Evolutionary conservation across 495 filamentous ascomycete genomes (phyloP).

Genomic region (Daldinia grandis): DNA sequence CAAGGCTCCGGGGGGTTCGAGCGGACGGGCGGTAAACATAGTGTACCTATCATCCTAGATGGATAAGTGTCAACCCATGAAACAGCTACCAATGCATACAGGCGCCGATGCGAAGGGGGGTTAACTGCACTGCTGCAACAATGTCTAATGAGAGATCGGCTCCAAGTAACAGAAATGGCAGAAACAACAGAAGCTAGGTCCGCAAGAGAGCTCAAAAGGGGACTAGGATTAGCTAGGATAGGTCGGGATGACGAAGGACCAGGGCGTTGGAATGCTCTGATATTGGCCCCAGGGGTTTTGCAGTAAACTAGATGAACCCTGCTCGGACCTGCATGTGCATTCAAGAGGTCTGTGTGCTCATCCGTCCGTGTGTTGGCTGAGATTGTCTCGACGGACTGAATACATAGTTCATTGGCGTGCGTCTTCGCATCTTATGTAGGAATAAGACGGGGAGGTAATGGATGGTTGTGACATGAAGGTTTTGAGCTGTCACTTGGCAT

Average conservation of each 20-base stretch:
- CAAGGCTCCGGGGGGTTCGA: slow-evolving; percentile 16
- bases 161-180: slow-evolving; percentile 25
- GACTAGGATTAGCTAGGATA: slow-evolving; percentile 19
- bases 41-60: not conserved
- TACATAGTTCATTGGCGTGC: slow-evolving; percentile 13
- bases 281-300: slow-evolving; percentile 30
- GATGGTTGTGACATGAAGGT: slow-evolving; percentile 22
- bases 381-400: slow-evolving; percentile 31
- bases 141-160: slow-evolving; percentile 41
- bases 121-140: slow-evolving; percentile 29
- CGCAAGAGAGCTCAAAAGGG: slow-evolving; percentile 29
- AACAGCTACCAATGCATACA: slow-evolving; percentile 35
- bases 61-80: slow-evolving; percentile 30
- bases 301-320: slow-evolving; percentile 28
- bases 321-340: slow-evolving; percentile 37
- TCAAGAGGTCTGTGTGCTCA: slow-evolving; percentile 34
- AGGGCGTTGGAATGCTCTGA: slow-evolving; percentile 39
- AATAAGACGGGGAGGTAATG: slow-evolving; percentile 18
- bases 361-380: slow-evolving; percentile 37
- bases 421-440: slow-evolving; percentile 3
- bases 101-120: slow-evolving; percentile 25
- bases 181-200: slow-evolving; percentile 32
- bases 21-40: slow-evolving; percentile 39
- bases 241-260: slow-evolving; percentile 40
- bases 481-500: slow-evolving; percentile 22